A percentile compares a stretch with the other conserved stretches of the same genome.
phyloP scores from a whole-genome alignment of 2,329 filamentous ascomycete species.

The Scedosporium dehoogii region DNA sequence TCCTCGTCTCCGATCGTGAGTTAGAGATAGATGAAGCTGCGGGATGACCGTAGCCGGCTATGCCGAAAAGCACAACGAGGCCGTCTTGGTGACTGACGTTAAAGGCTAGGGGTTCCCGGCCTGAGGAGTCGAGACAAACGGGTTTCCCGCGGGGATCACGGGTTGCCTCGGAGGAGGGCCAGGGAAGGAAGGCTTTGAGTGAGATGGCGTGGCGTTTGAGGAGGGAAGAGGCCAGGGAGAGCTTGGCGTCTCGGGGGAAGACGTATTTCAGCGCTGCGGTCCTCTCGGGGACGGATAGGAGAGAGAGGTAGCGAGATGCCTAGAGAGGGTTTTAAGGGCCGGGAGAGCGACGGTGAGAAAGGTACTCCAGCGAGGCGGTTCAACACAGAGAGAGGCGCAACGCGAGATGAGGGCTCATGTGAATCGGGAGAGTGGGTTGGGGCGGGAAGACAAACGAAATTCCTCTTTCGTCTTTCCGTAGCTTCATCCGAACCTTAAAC shows the following conservation, averaged over 20 bases:
- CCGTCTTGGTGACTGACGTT: slow-evolving; percentile 75
- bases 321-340: slow-evolving; percentile 15
- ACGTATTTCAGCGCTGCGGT: slow-evolving; percentile 49
- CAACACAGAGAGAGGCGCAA: background rate
- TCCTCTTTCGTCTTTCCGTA: background rate
- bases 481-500: no score
- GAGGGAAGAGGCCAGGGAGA: slow-evolving; percentile 61
- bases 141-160: slow-evolving; percentile 47
- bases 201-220: slow-evolving; percentile 63
- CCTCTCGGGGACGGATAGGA: slow-evolving; percentile 46
- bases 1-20: slow-evolving; percentile 12
- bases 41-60: slow-evolving; percentile 19
- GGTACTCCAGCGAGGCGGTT: background rate
- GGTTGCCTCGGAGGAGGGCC: slow-evolving; percentile 46
- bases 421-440: background rate
- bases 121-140: slow-evolving; percentile 35
- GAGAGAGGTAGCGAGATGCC: slow-evolving; percentile 43
- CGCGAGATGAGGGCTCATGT: background rate
- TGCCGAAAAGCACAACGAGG: slow-evolving; percentile 57
- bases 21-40: background rate
- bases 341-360: background rate
- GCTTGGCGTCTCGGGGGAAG: slow-evolving; percentile 62
- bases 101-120: slow-evolving; percentile 46
- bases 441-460: background rate
- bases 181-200: slow-evolving; percentile 44